These are phyloP conservation scores for Turnera subulata DNA, from an alignment of 345 rosid species.

Conservation along the genomic window DNA sequence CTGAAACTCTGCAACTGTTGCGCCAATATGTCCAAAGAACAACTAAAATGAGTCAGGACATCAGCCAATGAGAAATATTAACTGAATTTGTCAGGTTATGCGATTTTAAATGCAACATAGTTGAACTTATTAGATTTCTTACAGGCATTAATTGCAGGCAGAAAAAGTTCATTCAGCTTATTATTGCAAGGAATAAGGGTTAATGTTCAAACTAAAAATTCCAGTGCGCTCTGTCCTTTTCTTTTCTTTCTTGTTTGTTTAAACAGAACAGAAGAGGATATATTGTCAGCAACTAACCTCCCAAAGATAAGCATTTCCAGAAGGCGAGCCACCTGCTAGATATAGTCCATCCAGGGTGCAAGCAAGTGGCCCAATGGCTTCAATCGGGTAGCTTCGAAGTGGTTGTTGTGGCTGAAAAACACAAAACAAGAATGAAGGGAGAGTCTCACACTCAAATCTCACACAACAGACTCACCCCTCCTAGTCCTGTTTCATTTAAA, in stretches of 20 bases:
- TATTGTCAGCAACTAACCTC: constrained; percentile 29
- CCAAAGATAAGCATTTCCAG: constrained; percentile 55
- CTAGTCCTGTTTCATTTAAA: no score
- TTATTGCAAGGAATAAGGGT: no score
- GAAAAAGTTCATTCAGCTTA: no score
- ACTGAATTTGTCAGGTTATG: no score
- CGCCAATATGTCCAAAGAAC: no score
- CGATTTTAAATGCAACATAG: no score
- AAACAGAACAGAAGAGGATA: neutral
- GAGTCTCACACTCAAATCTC: neutral
- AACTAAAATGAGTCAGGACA: no score
- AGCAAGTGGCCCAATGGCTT: constrained; percentile 45
- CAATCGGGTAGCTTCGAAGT: constrained; percentile 43
- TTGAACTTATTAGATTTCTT: no score
- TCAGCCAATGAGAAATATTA: no score
- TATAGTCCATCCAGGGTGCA: constrained; percentile 40
- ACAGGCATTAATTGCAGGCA: no score
- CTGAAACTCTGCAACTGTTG: no score
- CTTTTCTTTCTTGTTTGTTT: neutral
- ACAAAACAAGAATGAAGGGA: neutral
- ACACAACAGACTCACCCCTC: neutral
- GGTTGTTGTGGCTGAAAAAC: constrained; percentile 39
- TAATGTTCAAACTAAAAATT: neutral
- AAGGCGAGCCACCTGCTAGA: constrained; percentile 45
- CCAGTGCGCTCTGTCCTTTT: neutral